Base-by-base conservation (phyloP, 371 early-diverging fungal genomes). In the Mucor circinelloides region DNA sequence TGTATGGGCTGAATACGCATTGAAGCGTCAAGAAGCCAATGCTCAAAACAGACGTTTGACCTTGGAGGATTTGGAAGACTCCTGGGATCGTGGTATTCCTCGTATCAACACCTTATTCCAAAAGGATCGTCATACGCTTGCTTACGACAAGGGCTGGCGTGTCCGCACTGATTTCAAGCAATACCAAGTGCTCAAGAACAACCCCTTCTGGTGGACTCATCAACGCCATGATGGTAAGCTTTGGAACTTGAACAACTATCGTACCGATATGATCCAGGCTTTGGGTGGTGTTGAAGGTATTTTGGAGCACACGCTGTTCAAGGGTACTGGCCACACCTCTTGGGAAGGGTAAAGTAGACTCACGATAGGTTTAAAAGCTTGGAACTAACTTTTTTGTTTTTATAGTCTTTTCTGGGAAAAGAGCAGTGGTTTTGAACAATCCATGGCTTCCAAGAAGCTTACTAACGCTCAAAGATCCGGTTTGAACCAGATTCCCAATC, bases 81-180 rank as follows among this genome's bases (percentile, higher is more conserved):
- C 92, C 2, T 99, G 98, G 98, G 98, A 99, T 77, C 93, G 99
- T 63, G 99, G 99, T 84, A 94, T 99, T 75, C 99, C 99, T 9
- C 89, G 99, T 74, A 98, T 99, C 85, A 97, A 97, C 83, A 99
- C 99, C 28, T 83, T 99, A 69, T 95, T 95, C 86, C 87, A 85
- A 64, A 97, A 97, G 87, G 99, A 99, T 80, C 88, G 98, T 34
- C 98, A 98, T 75, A 97, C 97, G 6, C 81, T 98, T 55, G 98
- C 98, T 32, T 99, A 98, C 76, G 99, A 99, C 78, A 97, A 97
- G 87, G 99, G 99, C 50, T 99, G 98, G 97, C 92, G 99, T 72
- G 92, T 99, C 31, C 88, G 99, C 58, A 94, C 94, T 13, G 97
- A 97, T 69, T 99, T 95, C 82, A 99, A 97, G 87, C 96, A 95